Evolutionary conservation across 2,329 filamentous ascomycete genomes (phyloP).

Genomic region (Biscogniauxia marginata): DNA sequence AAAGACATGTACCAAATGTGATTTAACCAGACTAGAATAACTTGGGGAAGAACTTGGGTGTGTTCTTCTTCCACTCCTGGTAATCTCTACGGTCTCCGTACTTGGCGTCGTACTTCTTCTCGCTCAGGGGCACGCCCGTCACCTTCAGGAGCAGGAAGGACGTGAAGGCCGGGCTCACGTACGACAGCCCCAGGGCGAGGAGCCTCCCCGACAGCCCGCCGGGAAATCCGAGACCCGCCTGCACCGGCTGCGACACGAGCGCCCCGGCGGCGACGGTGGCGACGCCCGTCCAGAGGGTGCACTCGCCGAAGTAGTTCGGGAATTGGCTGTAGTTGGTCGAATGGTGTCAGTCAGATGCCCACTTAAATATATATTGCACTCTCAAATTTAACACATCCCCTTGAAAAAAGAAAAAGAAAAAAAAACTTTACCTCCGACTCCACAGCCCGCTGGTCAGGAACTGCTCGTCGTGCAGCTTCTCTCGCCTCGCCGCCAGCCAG

Average conservation of each 20-base stretch:
- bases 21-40: slow-evolving; percentile 37
- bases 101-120: slow-evolving; percentile 65
- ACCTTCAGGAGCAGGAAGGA: slow-evolving; percentile 63
- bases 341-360: no score
- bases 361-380: no score
- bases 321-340: slow-evolving; percentile 41
- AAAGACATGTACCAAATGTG: no score
- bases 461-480: slow-evolving; percentile 65
- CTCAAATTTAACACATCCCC: neutral
- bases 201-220: slow-evolving; percentile 35
- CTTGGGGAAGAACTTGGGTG: slow-evolving; percentile 63
- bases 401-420: neutral
- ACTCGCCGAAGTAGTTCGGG: slow-evolving; percentile 74
- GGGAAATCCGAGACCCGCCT: slow-evolving; percentile 55
- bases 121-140: slow-evolving; percentile 63
- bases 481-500: slow-evolving; percentile 61
- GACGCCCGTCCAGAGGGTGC: slow-evolving; percentile 67
- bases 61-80: slow-evolving; percentile 65
- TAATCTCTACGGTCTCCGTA: slow-evolving; percentile 66
- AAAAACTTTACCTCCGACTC: slow-evolving; percentile 45
- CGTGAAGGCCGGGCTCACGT: slow-evolving; percentile 63
- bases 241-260: slow-evolving; percentile 52
- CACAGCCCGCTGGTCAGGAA: slow-evolving; percentile 65
- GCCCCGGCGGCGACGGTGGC: slow-evolving; percentile 58
- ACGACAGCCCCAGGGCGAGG: slow-evolving; percentile 44